Evolutionary conservation across 352 stramenopile genomes (phyloP).

Genomic region (Globisporangium takayamanum): DNA sequence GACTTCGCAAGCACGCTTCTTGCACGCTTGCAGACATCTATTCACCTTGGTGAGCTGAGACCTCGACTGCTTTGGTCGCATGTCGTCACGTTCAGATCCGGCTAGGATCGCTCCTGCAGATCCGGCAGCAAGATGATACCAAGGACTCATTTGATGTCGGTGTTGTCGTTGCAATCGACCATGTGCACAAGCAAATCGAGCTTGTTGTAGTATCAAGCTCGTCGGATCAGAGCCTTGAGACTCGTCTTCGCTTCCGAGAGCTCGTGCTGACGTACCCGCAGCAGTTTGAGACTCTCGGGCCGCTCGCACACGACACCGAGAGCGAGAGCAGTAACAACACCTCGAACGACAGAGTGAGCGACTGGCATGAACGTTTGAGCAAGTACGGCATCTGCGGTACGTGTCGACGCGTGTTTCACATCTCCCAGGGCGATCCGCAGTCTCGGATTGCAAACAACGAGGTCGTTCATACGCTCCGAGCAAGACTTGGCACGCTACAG

Average conservation of each 20-base stretch:
- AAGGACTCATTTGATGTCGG: not conserved
- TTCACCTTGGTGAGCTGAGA: too few species aligned
- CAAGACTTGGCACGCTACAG: conserved; percentile 14
- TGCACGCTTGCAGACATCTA: too few species aligned
- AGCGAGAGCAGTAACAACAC: conserved; percentile 3
- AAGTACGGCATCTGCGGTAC: conserved; percentile 40
- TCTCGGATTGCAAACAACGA: conserved; percentile 22
- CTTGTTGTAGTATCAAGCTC: conserved; percentile 14
- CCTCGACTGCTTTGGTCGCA: not conserved
- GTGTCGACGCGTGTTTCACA: conserved; percentile 41
- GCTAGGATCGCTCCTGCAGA: conserved; percentile 19
- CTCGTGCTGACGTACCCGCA: conserved; percentile 15
- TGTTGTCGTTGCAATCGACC: conserved; percentile 22
- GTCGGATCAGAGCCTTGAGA: not conserved
- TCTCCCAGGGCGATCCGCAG: conserved; percentile 23
- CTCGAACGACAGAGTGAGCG: not conserved
- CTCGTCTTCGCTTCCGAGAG: conserved; percentile 19
- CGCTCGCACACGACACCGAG: conserved; percentile 12
- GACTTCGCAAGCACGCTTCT: too few species aligned
- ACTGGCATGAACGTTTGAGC: conserved; percentile 16
- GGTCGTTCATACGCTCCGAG: conserved; percentile 10
- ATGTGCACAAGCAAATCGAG: conserved; percentile 12
- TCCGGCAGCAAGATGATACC: not conserved
- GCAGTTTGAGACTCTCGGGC: conserved; percentile 27
- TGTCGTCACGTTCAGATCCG: conserved; percentile 9